Evolutionary conservation across 2,329 filamentous ascomycete genomes (phyloP).

Genomic region (Dryadomyces sulphureus): DNA sequence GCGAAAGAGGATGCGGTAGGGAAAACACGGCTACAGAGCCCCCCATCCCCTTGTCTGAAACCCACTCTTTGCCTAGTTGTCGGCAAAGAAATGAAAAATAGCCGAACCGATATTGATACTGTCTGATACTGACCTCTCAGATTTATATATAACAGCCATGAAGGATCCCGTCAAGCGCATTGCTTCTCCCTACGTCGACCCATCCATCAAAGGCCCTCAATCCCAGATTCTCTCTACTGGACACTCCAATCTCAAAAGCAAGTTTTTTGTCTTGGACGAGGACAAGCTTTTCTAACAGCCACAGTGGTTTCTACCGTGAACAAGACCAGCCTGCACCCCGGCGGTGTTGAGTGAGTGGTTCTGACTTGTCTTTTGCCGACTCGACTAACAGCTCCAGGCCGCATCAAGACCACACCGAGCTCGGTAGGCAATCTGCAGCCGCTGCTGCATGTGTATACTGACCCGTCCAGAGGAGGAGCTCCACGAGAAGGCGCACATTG

Average conservation of each 20-base stretch:
- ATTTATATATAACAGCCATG: slow-evolving; percentile 17
- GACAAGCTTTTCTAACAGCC: background rate
- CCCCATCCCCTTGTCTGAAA: background rate
- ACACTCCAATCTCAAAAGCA: slow-evolving; percentile 16
- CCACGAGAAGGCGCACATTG: slow-evolving; percentile 94
- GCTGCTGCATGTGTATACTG: slow-evolving; percentile 3
- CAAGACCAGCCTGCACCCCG: slow-evolving; percentile 82
- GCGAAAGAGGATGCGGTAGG: background rate
- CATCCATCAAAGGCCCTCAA: slow-evolving; percentile 26
- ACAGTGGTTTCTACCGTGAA: slow-evolving; percentile 56
- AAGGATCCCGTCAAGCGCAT: slow-evolving; percentile 26
- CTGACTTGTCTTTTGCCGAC: background rate
- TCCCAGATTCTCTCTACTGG: slow-evolving; percentile 23
- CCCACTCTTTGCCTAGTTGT: background rate
- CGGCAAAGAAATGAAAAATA: background rate
- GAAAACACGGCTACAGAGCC: background rate
- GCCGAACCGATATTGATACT: background rate
- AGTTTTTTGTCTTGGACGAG: slow-evolving; percentile 8
- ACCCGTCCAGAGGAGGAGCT: slow-evolving; percentile 62
- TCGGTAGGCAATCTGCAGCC: slow-evolving; percentile 46
- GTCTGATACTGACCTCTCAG: background rate
- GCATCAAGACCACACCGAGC: slow-evolving; percentile 71
- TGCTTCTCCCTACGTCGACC: slow-evolving; percentile 29
- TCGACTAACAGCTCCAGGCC: slow-evolving; percentile 39
- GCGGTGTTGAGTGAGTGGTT: slow-evolving; percentile 74